phyloP scores from a whole-genome alignment of 2,329 filamentous ascomycete species.

The Fusarium secorum region DNA sequence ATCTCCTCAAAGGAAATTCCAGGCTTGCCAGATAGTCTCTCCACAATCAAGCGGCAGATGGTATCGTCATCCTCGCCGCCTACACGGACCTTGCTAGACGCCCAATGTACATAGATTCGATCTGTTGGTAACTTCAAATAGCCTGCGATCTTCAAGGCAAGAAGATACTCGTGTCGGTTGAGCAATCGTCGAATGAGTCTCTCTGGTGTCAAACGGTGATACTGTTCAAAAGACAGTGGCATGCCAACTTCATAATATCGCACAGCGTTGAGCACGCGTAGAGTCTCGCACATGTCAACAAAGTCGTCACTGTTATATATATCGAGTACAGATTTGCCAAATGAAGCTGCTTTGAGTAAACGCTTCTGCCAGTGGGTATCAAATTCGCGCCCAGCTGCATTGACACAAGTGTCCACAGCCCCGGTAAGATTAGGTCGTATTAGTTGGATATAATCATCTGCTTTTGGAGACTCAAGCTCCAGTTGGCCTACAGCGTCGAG shows the following conservation, averaged over 20 bases:
- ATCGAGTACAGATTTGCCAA: conserved; percentile 96
- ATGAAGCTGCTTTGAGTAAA: conserved; percentile 93
- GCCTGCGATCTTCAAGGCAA: conserved; percentile 87
- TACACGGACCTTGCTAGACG: conserved; percentile 87
- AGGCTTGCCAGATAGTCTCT: conserved; percentile 83
- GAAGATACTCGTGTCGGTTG: conserved; percentile 87
- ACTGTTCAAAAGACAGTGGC: conserved; percentile 92
- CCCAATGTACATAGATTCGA: conserved; percentile 96
- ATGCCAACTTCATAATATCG: conserved; percentile 91
- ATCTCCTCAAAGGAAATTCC: conserved; percentile 97
- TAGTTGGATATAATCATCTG: conserved; percentile 95
- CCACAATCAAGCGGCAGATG: conserved; percentile 85
- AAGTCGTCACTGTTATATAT: conserved; percentile 99
- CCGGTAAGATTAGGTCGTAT: conserved; percentile 88
- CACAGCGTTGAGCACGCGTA: conserved; percentile 91
- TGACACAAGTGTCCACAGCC: conserved; percentile 92
- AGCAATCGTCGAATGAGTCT: conserved; percentile 85
- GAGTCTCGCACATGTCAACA: conserved; percentile 95
- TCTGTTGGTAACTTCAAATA: conserved; percentile 88
- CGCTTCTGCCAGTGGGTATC: conserved; percentile 93
- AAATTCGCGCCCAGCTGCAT: conserved; percentile 92
- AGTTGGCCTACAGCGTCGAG: conserved; percentile 91
- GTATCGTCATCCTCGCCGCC: conserved; percentile 87
- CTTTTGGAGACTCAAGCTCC: conserved; percentile 93
- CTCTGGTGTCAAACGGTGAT: conserved; percentile 87